Evolutionary conservation across 768 basidiomycete species (phyloP), one percentile per base, ranked within the genome.

Genomic region (Lyophyllum shimeji): DNA sequence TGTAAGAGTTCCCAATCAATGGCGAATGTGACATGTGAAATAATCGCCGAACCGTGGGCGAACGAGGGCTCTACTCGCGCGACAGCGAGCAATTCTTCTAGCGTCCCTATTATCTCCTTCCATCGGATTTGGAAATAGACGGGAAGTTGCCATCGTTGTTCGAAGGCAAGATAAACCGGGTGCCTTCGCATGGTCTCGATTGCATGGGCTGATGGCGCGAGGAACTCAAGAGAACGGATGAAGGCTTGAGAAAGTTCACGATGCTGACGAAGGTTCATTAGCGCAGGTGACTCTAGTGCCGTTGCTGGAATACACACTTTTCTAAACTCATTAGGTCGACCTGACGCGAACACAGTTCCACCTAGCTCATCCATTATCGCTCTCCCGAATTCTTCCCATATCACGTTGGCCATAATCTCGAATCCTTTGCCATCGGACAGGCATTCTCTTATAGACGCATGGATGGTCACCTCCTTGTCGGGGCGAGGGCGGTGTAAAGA

Each of bases 71-170:
- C 78, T 21, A 86, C 65, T 42, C 70, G 71, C 21, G 74, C 69
- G 18, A 65, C 64, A 17, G 71, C 66, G 13, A 98, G 71, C 1
- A 74, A 71, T 12, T 87, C 86, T 72, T 99, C 97, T 15, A 97
- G 72, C 48, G 76, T 78, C 0, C 80, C 73, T 0, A 95, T 84
- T 50, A 96, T 90, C 65, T 97, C 96, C 71, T 97, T 97, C 93
- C 95, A 96, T 43, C 96, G 82, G 57, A 99, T 76, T 65, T 99
- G 97, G 69, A 96, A 98, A 68, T 98, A 98, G 8, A 98, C 90
- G 1, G 93, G 91, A 2, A 99, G 80, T 67, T 98, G 97, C 95
- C 97, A 99, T 33, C 94, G 82, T 57, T 83, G 80, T 65, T 89
- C 84, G 66, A 98, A 97, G 1, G 85, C 71, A 21, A 65, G 60